Base-by-base conservation (phyloP, 2,329 filamentous ascomycete species). In the Macroventuria anomochaeta region DNA sequence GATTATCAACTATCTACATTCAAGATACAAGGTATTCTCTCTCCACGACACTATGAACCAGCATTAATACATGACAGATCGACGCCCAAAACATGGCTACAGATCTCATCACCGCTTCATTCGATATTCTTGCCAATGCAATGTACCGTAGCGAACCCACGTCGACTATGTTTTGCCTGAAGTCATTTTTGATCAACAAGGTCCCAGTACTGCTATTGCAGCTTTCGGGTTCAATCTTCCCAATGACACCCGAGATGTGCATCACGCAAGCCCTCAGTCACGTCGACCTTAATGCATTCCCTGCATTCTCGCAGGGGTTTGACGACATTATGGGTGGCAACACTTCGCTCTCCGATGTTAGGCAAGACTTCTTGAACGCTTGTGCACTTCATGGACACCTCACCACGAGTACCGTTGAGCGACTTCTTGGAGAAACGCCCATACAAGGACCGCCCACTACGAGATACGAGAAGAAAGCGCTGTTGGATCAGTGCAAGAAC, bases 351-450 rank as follows among this genome's bases (percentile, higher is more conserved):
- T 84, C 85, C 23, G 83, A 87, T 55, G 91, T 90, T 23, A 84
- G 88, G 21, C 89, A 89, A 76, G 80, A 97, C 57, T 97, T 97
- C 62, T 84, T 96, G 33, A 95, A 96, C 59, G 88, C 93, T 0
- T 99, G 95, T 70, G 91, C 90, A 48, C 81, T 97, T 32, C 93
- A 97, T 72, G 86, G 87, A 0, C 79, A 99, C n/a, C 87, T 97
- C 20, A 85, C 87, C 0, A 87, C 92, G 59, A 82, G 85, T 28
- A 89, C 88, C 42, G 90, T 96, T 13, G 87, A 93, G 68, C 84
- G 84, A 3, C 83, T 99, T 8, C 78, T 97, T 2, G 92, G 91
- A 4, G 92, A 96, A 65, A 88, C 91, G 20, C 90, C 91, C 0
- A 88, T 95, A 78, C 87, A 91, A 60, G 89, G 87, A 31, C 90